Evolutionary conservation across 2,329 filamentous ascomycete genomes (phyloP).

Genomic region (Camptophora hylomeconis): DNA sequence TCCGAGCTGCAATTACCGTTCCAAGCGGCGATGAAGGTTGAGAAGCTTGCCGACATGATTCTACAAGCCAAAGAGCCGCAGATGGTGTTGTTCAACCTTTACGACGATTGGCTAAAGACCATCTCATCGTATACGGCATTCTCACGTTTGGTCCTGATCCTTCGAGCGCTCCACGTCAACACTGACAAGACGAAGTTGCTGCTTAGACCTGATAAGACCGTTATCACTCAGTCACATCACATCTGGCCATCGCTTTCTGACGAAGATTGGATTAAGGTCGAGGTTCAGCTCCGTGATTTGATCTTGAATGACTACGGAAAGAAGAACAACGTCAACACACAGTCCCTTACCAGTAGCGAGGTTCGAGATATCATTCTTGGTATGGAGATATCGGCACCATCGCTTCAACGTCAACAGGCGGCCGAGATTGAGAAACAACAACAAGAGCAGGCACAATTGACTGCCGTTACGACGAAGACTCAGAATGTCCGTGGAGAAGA

Average conservation of each 20-base stretch:
- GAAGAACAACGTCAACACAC: conserved; percentile 99
- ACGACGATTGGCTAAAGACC: conserved; percentile 97
- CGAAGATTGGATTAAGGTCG: conserved; percentile 99
- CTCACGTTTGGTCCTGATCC: conserved; percentile 82
- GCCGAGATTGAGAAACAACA: conserved; percentile 99
- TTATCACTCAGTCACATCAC: conserved; percentile 96
- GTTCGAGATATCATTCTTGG: conserved; percentile 96
- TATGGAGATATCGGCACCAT: conserved; percentile 98
- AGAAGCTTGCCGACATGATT: conserved; percentile 99
- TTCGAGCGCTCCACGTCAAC: conserved; percentile 92
- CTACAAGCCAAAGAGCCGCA: conserved; percentile 95
- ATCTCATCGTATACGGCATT: conserved; percentile 98
- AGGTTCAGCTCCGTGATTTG: conserved; percentile 85
- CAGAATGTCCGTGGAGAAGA: conserved; percentile 95
- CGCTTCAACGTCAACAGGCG: conserved; percentile 94
- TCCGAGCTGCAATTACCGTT: conserved; percentile 95
- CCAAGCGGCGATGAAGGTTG: conserved; percentile 99
- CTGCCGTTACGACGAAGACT: conserved; percentile 94
- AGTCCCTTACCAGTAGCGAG: conserved; percentile 90
- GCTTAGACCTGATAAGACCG: conserved; percentile 87
- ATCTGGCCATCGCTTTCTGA: conserved; percentile 94
- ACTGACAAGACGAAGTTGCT: conserved; percentile 97
- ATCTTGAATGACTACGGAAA: conserved; percentile 98
- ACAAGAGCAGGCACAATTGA: conserved; percentile 90
- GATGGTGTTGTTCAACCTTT: conserved; percentile 98